These are phyloP conservation scores for Cokeromyces recurvatus DNA, from an alignment of 371 early-diverging fungal genomes.

Conservation along the genomic window DNA sequence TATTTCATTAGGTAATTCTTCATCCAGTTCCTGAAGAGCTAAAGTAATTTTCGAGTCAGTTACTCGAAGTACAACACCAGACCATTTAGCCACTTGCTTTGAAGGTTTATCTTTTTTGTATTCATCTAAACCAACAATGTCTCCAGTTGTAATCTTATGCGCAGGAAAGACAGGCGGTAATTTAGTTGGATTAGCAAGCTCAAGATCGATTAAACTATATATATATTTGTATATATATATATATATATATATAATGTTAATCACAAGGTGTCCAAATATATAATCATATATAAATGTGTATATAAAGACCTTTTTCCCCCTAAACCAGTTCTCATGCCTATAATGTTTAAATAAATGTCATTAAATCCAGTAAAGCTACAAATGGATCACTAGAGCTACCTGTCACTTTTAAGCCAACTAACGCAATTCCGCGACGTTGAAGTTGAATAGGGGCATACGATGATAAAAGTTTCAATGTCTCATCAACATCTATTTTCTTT, in stretches of 20 bases:
- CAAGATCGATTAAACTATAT: conserved; percentile 62
- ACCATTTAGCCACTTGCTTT: conserved; percentile 20
- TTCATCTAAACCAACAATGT: conserved; percentile 71
- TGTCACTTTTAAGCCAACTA: conserved; percentile 61
- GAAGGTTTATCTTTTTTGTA: conserved; percentile 48
- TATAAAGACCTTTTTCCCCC: conserved; percentile 62
- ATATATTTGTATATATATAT: no score
- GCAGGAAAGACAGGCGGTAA: conserved; percentile 56
- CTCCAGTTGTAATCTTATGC: conserved; percentile 66
- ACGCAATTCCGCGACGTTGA: conserved; percentile 64
- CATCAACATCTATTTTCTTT: conserved; percentile 58
- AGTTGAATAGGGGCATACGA: conserved; percentile 56
- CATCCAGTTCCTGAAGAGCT: conserved; percentile 52
- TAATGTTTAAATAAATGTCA: background rate
- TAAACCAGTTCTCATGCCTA: conserved; percentile 67
- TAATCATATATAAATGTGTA: no score
- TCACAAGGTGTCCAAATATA: background rate
- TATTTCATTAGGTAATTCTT: conserved; percentile 61
- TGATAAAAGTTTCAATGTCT: conserved; percentile 47
- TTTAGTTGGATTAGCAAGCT: conserved; percentile 49
- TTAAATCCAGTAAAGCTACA: background rate
- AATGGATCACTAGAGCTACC: conserved; percentile 20
- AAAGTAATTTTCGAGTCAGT: conserved; percentile 61
- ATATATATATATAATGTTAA: no score
- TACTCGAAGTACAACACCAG: conserved; percentile 57